These are phyloP conservation scores for Nannizziopsis arthrosporioides DNA, from an alignment of 2,329 filamentous ascomycete genomes.

Conservation along the genomic window DNA sequence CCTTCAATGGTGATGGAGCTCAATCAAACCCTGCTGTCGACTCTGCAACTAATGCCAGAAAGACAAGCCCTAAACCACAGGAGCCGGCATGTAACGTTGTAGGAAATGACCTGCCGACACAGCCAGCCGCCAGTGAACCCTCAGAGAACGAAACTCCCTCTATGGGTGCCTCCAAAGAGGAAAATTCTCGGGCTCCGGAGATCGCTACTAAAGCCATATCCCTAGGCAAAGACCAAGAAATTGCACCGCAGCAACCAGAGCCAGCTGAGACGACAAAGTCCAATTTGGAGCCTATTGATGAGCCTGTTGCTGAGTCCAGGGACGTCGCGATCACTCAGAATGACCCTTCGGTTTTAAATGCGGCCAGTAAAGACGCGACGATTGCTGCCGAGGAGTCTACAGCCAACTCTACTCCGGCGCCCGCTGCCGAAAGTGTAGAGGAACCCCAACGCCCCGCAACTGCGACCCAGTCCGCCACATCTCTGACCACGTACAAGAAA, in stretches of 20 bases:
- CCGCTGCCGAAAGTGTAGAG: constrained; percentile 15
- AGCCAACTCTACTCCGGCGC: constrained; percentile 10
- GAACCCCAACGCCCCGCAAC: constrained; percentile 14
- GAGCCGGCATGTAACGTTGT: too few species aligned
- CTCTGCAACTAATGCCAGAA: too few species aligned
- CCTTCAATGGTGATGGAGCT: too few species aligned
- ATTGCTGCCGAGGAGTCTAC: constrained; percentile 8
- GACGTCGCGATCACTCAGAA: not conserved
- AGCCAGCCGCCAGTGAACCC: too few species aligned
- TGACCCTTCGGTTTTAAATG: not conserved
- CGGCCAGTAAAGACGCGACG: not conserved
- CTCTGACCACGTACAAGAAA: constrained; percentile 26
- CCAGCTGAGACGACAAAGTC: not conserved
- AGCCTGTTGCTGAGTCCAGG: not conserved
- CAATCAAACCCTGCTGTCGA: too few species aligned
- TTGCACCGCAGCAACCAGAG: not conserved
- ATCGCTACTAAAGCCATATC: not conserved
- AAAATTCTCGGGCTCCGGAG: not conserved
- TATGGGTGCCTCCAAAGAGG: not conserved
- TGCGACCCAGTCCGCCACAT: constrained; percentile 28
- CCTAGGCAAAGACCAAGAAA: not conserved
- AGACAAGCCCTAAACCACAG: too few species aligned
- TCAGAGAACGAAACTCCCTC: too few species aligned
- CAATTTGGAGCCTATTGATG: not conserved
- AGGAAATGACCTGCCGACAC: too few species aligned